Conservation (phyloP, 306 rosid species). For the Dalbergia cultrata region DNA sequence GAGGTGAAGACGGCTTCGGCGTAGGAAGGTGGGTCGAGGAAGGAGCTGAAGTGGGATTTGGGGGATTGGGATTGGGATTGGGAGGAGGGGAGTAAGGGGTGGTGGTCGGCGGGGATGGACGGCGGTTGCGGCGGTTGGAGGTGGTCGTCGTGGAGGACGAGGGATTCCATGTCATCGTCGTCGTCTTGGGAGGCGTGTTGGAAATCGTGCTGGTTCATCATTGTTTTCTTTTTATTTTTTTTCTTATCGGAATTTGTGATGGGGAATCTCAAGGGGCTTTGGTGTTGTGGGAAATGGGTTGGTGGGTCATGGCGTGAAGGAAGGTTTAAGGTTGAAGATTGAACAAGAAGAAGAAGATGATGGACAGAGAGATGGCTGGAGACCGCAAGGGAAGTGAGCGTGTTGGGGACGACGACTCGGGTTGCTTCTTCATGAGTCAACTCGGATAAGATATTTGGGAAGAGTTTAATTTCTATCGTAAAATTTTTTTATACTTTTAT, state of each 20-base stretch:
- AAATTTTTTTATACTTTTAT: no score
- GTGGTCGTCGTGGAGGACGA: conserved; percentile 55
- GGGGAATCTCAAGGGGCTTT: not conserved
- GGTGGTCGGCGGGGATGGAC: conserved; percentile 54
- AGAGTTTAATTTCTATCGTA: not conserved
- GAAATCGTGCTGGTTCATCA: conserved; percentile 53
- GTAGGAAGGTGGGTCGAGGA: conserved; percentile 75
- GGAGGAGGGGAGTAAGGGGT: conserved; percentile 21
- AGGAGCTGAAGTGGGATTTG: conserved; percentile 57
- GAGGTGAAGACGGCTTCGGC: conserved; percentile 79
- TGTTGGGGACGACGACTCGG: not conserved
- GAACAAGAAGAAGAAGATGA: not conserved
- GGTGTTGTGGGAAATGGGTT: not conserved
- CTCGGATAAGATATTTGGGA: not conserved
- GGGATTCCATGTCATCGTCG: conserved; percentile 52
- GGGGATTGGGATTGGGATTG: not conserved
- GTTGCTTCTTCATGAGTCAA: not conserved
- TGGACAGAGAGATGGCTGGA: not conserved
- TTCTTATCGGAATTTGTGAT: not conserved
- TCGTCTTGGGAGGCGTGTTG: conserved; percentile 49
- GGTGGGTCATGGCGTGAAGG: conserved; percentile 7
- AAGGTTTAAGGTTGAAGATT: not conserved
- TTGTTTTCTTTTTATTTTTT: not conserved
- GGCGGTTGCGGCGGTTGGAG: conserved; percentile 34
- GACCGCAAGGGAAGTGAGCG: not conserved